Conservation (phyloP, 2,329 filamentous ascomycete genomes). For the Aphanocladium album region DNA sequence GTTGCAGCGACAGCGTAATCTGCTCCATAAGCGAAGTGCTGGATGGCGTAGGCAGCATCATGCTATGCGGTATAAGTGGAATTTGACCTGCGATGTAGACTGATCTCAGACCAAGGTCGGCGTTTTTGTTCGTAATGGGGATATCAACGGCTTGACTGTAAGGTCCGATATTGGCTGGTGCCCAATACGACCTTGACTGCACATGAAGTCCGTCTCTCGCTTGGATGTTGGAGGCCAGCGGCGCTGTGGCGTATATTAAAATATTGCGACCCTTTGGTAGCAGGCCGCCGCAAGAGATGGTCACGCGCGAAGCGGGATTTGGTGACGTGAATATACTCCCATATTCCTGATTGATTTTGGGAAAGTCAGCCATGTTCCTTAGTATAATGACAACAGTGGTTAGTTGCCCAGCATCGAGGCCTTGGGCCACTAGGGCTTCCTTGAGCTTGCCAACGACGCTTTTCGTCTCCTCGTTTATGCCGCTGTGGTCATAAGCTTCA, state of each 20-base stretch:
- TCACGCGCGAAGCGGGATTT: slow-evolving; percentile 81
- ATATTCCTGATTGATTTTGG: slow-evolving; percentile 69
- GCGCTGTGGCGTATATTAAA: slow-evolving; percentile 50
- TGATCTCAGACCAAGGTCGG: slow-evolving; percentile 24
- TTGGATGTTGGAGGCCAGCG: slow-evolving; percentile 22
- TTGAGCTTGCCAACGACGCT: slow-evolving; percentile 43
- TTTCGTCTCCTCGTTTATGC: slow-evolving; percentile 44
- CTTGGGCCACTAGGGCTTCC: slow-evolving; percentile 30
- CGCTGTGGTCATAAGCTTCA: slow-evolving; percentile 17
- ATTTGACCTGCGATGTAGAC: slow-evolving; percentile 86
- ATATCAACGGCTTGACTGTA: slow-evolving; percentile 83
- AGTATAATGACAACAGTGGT: slow-evolving; percentile 63
- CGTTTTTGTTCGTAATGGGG: slow-evolving; percentile 21
- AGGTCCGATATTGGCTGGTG: slow-evolving; percentile 93
- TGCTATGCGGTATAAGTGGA: slow-evolving; percentile 73
- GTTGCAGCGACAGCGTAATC: slow-evolving; percentile 72
- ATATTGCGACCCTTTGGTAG: slow-evolving; percentile 58
- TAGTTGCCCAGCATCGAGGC: slow-evolving; percentile 34
- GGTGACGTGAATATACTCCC: slow-evolving; percentile 66
- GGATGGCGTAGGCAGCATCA: slow-evolving; percentile 51
- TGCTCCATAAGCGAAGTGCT: slow-evolving; percentile 48
- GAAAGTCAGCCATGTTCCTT: slow-evolving; percentile 74
- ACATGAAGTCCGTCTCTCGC: slow-evolving; percentile 70
- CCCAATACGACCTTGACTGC: slow-evolving; percentile 93
- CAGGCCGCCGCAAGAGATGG: slow-evolving; percentile 67